Evolutionary conservation across 2,329 filamentous ascomycete species (phyloP), one percentile per base, ranked within the genome.

Genomic region (Botryotinia narcissicola): DNA sequence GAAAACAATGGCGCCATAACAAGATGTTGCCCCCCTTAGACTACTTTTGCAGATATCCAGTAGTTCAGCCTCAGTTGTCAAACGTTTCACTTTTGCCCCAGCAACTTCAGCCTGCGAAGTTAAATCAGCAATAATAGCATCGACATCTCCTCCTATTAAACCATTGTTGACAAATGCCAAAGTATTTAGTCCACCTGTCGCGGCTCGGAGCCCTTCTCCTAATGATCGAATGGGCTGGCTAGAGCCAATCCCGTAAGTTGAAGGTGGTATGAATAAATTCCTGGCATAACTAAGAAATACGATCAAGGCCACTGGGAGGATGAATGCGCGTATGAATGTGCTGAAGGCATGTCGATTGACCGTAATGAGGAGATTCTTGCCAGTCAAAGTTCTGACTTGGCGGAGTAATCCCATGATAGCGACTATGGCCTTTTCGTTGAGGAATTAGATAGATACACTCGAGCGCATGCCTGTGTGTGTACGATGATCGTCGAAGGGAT

Each of bases 151-250:
- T 16, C 89, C 91, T 0, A 84, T 84, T 70, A 88, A 83, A 16
- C 92, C 92, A 82, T 89, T 94, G 80, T 97, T 92, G 73, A 97
- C 90, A 73, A 98, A 93, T 20, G 91, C 90, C 22, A 97, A 84
- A 69, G 88, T 93, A 77, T 92, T 83, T 75, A 92, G 87, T 29
- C 90, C 89, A 18, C 85, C 85, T 25, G 83, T 83, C 3, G 90
- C 88, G 40, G 84, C 83, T 32, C 82, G 80, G 46, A 97, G 85
- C 1, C 90, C 93, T 75, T 92, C 84, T 48, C 85, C 79, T 29
- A 97, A 86, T 18, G 88, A 87, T 74, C 90, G 88, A 75, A 97
- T 83, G 0, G 90, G 86, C 10, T 83, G 84, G 0, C 89, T 82
- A 0, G 85, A 80, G 62, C 91, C 92, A 76, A 97, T 90, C 62